Base-by-base conservation (phyloP, 257 asterid genomes). In the Nyctanthes arbortristis region DNA sequence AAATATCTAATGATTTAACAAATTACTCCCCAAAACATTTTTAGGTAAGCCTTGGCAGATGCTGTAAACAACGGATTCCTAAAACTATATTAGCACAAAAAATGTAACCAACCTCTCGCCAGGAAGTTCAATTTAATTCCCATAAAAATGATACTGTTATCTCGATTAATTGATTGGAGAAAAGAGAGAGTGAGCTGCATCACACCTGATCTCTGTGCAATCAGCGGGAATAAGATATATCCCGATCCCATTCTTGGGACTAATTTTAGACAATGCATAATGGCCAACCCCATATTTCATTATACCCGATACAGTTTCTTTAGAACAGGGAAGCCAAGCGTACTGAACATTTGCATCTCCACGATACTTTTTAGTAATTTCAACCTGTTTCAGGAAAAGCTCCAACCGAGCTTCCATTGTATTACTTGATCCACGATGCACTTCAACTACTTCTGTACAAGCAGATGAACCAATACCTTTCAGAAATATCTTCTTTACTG, bases 261-360 rank as follows among this genome's bases (percentile, higher is more conserved):
- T 75, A 63, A 61, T 16, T 31, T 74, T 84, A 36, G 77, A 68
- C 32, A 72, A 72, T 72, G 71, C 82, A 67, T 76, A 76, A 77
- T 68, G 61, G 68, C 88, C 87, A 67, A 90, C 69, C 18, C 98
- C 97, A 77, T 85, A 88, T 43, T 88, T 81, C 73, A 86, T 55
- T 12, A 88, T 78, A 69, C 81, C 75, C 3, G 75, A 72, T 45
- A 80, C 66, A 28, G 85, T 75, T 75, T 65, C 84, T 70, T 81
- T 84, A 18, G 88, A 80, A 78, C 85, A 88, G 67, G 97, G 98
- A 66, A 92, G 94, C 98, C 98, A 92, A 28, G 97, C 98, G 69
- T 80, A 90, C 61, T 39, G 78, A 47, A 90, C 75, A 81, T 82
- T 82, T 55, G 95, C 88, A 88, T 80, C 84, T 47, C 97, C 98